Conservation (phyloP, 169 alveolate genomes). For the Plasmodium ovale region DNA sequence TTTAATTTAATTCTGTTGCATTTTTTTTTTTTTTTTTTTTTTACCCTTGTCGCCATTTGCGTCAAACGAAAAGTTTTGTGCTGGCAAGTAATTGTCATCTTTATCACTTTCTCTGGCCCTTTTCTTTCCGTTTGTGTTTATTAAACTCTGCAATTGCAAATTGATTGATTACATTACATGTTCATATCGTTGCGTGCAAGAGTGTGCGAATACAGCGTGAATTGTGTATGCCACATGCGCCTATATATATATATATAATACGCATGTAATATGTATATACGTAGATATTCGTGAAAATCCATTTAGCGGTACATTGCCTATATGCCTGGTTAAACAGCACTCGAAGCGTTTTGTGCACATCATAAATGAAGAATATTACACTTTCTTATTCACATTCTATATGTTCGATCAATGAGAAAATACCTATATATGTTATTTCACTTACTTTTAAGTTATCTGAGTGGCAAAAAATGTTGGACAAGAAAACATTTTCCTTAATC, state of each 20-base stretch:
- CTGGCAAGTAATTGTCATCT: conserved; percentile 59
- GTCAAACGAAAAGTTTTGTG: conserved; percentile 39
- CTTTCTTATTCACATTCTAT: background rate
- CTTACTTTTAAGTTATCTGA: conserved; percentile 74
- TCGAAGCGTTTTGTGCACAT: background rate
- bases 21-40: background rate
- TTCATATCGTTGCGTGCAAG: background rate
- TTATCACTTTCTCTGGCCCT: conserved; percentile 18
- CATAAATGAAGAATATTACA: background rate
- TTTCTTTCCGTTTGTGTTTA: conserved; percentile 26
- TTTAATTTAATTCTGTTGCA: background rate
- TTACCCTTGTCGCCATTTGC: conserved; percentile 42
- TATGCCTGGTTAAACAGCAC: background rate
- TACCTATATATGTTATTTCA: background rate
- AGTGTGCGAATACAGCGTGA: background rate
- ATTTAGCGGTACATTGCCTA: no score
- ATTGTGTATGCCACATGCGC: background rate
- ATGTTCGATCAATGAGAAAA: background rate
- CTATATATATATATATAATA: no score
- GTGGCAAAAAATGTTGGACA: conserved; percentile 69
- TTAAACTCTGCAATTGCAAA: conserved; percentile 47
- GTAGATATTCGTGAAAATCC: background rate
- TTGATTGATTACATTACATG: no score
- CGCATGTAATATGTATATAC: no score
- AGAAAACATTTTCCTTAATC: conserved; percentile 62